Evolutionary conservation across 139 green algal genomes (phyloP).

Genomic region (Mesotaenium endlicherianum): DNA sequence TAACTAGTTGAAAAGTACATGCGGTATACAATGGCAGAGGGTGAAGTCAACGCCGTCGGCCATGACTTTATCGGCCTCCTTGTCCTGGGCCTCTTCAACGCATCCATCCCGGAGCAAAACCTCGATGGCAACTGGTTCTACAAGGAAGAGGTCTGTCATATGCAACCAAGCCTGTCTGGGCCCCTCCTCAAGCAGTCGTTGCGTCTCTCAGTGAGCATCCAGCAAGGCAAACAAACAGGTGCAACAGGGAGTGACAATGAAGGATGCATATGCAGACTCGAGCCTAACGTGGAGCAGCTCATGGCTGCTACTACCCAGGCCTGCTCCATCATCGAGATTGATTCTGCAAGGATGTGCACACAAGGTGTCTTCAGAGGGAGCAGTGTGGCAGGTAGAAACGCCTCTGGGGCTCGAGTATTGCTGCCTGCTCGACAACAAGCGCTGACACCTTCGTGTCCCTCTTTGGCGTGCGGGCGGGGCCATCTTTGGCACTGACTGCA

Average conservation of each 20-base stretch:
- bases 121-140: neutral
- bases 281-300: neutral
- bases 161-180: neutral
- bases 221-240: neutral
- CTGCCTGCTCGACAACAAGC: no score
- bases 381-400: no score
- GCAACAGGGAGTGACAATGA: neutral
- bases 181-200: neutral
- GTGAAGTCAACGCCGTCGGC: constrained; percentile 64
- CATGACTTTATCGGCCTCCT: constrained; percentile 68
- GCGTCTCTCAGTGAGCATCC: neutral
- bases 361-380: no score
- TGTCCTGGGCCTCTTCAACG: constrained; percentile 72
- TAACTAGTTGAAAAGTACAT: no score
- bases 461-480: no score
- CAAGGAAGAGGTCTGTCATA: neutral
- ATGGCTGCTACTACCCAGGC: neutral
- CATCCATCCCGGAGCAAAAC: constrained; percentile 43
- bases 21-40: constrained; percentile 60
- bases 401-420: no score
- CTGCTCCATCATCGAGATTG: neutral
- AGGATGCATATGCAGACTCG: neutral
- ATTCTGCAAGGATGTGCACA: no score
- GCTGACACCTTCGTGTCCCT: no score
- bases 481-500: no score